Conservation (phyloP, 306 rosid genomes). For the Lathyrus aphaca region DNA sequence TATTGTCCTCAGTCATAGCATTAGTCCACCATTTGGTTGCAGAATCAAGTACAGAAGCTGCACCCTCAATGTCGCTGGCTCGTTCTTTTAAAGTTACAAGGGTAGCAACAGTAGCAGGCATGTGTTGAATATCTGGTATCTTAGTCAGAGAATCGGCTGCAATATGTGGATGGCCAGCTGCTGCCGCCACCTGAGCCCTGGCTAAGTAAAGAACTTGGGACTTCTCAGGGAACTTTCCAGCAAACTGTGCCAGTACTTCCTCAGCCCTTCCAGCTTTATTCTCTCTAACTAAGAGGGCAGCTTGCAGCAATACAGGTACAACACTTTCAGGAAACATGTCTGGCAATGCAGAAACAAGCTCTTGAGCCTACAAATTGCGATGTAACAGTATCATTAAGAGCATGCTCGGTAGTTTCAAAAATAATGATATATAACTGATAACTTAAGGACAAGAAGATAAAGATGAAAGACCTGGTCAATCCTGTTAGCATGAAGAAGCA, state of each 20-base stretch:
- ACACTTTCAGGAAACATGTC: slow-evolving; percentile 81
- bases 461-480: slow-evolving; percentile 76
- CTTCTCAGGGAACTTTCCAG: slow-evolving; percentile 77
- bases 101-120: slow-evolving; percentile 96
- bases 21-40: slow-evolving; percentile 95
- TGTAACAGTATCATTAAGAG: slow-evolving; percentile 38
- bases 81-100: slow-evolving; percentile 88
- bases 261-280: slow-evolving; percentile 92
- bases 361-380: slow-evolving; percentile 69
- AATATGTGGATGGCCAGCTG: slow-evolving; percentile 81
- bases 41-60: slow-evolving; percentile 79
- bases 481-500: slow-evolving; percentile 90
- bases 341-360: slow-evolving; percentile 73
- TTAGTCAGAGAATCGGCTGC: slow-evolving; percentile 87
- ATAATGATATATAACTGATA: slow-evolving; percentile 8
- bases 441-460: slow-evolving; percentile 19
- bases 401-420: slow-evolving; percentile 20
- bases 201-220: slow-evolving; percentile 70
- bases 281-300: slow-evolving; percentile 88
- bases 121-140: slow-evolving; percentile 85
- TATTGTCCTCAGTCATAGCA: slow-evolving; percentile 86
- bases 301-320: slow-evolving; percentile 75
- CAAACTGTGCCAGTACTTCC: slow-evolving; percentile 77
- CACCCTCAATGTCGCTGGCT: slow-evolving; percentile 89
- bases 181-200: slow-evolving; percentile 96